Evolutionary conservation across 78 protist genomes (phyloP).

Genomic region (Ministeria vibrans): DNA sequence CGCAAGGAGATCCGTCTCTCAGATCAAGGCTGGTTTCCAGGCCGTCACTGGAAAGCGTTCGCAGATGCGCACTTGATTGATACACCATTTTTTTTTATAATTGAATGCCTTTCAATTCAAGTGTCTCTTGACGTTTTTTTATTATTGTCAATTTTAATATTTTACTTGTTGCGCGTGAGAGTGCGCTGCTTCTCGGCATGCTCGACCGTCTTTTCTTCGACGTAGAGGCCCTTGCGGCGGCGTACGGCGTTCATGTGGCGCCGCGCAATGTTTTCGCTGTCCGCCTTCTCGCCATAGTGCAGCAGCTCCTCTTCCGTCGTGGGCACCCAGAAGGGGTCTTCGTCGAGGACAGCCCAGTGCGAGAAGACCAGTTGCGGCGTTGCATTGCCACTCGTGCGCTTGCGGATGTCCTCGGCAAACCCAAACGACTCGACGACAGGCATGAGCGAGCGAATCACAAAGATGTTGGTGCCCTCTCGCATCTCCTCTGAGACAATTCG

Average conservation of each 20-base stretch:
- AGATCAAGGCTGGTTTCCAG: slow-evolving; percentile 78
- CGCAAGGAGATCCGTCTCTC: slow-evolving; percentile 68
- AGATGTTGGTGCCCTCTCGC: slow-evolving; percentile 74
- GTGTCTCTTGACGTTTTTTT: background rate
- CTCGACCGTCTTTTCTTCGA: slow-evolving; percentile 83
- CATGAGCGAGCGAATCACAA: slow-evolving; percentile 62
- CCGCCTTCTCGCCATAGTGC: slow-evolving; percentile 72
- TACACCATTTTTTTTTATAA: no score
- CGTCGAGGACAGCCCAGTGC: slow-evolving; percentile 36
- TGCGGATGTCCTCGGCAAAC: slow-evolving; percentile 71
- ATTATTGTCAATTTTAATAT: background rate
- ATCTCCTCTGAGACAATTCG: slow-evolving; percentile 67
- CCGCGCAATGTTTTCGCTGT: slow-evolving; percentile 65
- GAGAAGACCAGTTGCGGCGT: slow-evolving; percentile 59
- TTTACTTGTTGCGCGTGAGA: slow-evolving; percentile 61
- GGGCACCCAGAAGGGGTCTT: slow-evolving; percentile 83
- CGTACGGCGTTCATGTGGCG: slow-evolving; percentile 67
- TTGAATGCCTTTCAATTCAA: background rate
- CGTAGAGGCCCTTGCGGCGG: slow-evolving; percentile 79
- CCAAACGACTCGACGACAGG: slow-evolving; percentile 92
- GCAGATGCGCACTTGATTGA: background rate
- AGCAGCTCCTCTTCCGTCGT: slow-evolving; percentile 71
- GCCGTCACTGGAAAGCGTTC: slow-evolving; percentile 38
- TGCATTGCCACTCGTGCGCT: slow-evolving; percentile 84
- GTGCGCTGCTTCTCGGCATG: slow-evolving; percentile 92